A percentile compares a stretch with the other conserved stretches of the same genome.
Conservation (phyloP, 2,329 filamentous ascomycete species). For the Cryphonectria radicalis region DNA sequence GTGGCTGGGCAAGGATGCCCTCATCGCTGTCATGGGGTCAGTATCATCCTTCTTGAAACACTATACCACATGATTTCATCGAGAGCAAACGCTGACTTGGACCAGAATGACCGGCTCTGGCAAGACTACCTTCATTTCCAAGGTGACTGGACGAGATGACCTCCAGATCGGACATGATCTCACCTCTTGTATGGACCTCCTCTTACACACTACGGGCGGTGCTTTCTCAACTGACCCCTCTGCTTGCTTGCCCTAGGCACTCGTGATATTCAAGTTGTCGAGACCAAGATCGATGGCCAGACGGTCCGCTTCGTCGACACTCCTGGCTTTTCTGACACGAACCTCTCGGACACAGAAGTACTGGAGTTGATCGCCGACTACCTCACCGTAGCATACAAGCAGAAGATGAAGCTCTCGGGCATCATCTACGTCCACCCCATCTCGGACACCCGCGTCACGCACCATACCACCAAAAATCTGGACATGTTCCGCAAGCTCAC, state of each 20-base stretch:
- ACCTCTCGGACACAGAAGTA: constrained; percentile 48
- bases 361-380: constrained; percentile 47
- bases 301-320: constrained; percentile 47
- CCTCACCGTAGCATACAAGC: constrained; percentile 39
- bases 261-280: constrained; percentile 37
- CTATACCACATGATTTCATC: neutral
- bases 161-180: constrained; percentile 41
- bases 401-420: constrained; percentile 43
- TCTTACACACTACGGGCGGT: neutral
- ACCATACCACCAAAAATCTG: constrained; percentile 45
- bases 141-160: constrained; percentile 38
- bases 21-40: constrained; percentile 35
- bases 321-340: constrained; percentile 52
- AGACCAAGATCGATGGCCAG: constrained; percentile 36
- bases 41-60: neutral
- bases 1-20: constrained; percentile 28
- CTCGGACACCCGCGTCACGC: constrained; percentile 45
- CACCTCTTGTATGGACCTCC: constrained; percentile 36
- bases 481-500: constrained; percentile 50
- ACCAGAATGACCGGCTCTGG: constrained; percentile 42
- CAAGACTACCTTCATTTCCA: constrained; percentile 45
- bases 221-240: neutral
- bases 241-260: constrained; percentile 33
- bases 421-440: constrained; percentile 53
- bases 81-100: constrained; percentile 1